Evolutionary conservation across 179 eudicot species (phyloP), one percentile per base, ranked within the genome.

Genomic region (Gypsophila paniculata): DNA sequence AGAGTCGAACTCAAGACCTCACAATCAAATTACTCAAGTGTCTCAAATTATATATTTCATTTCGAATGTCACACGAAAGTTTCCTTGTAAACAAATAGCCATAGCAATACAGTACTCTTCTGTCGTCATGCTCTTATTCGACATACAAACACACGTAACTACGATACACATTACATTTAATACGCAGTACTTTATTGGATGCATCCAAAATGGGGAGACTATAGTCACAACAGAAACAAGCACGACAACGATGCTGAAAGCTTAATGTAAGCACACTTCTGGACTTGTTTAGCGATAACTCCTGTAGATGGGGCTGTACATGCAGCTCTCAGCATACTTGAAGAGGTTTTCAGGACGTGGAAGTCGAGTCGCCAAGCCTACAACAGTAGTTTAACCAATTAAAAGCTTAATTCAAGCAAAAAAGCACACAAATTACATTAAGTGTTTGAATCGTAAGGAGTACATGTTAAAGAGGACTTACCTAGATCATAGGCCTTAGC

Each of bases 401-500:
- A 61, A 70, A 48, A 42, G 2, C 49, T 0, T 38, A 53, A 51
- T n/a, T 9, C 18, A 57, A 12, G 51, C 61, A 44, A 10, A 62
- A 19, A 54, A 39, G 51, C n/a, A 72, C 0, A 0, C 18, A 12
- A 3, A 26, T 21, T 60, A 29, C n/a, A 5, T 7, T 0, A 6
- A 38, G 15, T 39, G 74, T 59, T 59, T 57, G 18, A 19, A 19
- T 21, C 34, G 39, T 2, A 26, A 13, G 22, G 14, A 13, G 15
- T 46, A 5, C 10, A 39, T 64, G 36, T n/a, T 9, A 13, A 29
- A 29, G 23, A 46, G 34, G 32, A 68, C 88, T 81, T 52, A 86
- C 95, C 89, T 5, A 89, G 85, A 65, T 85, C 91, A 79, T 89
- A 89, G 61, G 87, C 89, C 78, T 89, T 89, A 14, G 86, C 88